Percentiles rank a stretch among this genome's conserved stretches.
phyloP scores from a whole-genome alignment of 2,329 filamentous ascomycete genomes.

The Monascus ruber region DNA sequence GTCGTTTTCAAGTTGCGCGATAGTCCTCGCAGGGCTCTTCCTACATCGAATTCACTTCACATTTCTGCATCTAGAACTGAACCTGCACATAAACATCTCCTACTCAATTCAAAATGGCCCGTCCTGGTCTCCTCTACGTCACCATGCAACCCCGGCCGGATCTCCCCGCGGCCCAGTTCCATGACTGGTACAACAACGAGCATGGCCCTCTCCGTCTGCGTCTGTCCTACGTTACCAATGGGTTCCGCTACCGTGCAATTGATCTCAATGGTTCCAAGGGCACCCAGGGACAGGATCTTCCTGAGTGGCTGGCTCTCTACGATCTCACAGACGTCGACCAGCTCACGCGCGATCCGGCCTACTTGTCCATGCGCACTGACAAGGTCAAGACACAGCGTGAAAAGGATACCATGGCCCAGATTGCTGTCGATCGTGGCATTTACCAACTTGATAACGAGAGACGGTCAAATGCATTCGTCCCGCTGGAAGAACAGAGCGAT shows the following conservation, averaged over 20 bases:
- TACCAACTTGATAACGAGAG: constrained; percentile 54
- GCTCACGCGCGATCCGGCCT: constrained; percentile 55
- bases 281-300: constrained; percentile 34
- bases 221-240: constrained; percentile 62
- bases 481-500: constrained; percentile 49
- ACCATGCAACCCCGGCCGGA: constrained; percentile 68
- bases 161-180: constrained; percentile 59
- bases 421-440: constrained; percentile 59
- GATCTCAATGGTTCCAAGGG: constrained; percentile 36
- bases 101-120: constrained; percentile 17
- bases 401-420: constrained; percentile 50
- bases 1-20: too few species aligned
- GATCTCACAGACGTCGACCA: constrained; percentile 65
- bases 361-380: constrained; percentile 42
- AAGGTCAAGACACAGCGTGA: constrained; percentile 47
- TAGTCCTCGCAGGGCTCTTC: too few species aligned
- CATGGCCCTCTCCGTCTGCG: constrained; percentile 73
- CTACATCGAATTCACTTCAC: too few species aligned
- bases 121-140: constrained; percentile 66
- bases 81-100: neutral
- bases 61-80: too few species aligned
- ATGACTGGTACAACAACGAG: constrained; percentile 93
- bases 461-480: constrained; percentile 46
- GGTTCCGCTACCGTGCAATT: constrained; percentile 63
- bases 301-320: constrained; percentile 69